These are phyloP conservation scores for Clavulina sp. DNA, from an alignment of 768 basidiomycete genomes.

Conservation along the genomic window DNA sequence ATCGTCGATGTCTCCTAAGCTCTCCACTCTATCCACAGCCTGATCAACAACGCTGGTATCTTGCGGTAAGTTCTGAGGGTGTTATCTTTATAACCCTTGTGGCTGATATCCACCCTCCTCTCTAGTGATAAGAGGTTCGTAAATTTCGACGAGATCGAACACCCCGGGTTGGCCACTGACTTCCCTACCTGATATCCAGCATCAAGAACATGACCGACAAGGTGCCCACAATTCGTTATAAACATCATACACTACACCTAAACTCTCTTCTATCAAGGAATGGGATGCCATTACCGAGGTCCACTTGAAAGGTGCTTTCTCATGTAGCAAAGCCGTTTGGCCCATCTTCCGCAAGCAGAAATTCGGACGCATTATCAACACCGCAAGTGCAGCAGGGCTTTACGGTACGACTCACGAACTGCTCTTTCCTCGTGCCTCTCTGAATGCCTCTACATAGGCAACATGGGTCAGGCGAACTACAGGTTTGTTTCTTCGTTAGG, in stretches of 20 bases:
- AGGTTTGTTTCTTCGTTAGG: neutral
- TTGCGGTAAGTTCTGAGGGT: slow-evolving; percentile 32
- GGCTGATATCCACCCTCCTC: neutral
- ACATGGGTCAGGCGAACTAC: slow-evolving; percentile 83
- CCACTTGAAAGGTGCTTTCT: slow-evolving; percentile 84
- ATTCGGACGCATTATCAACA: slow-evolving; percentile 88
- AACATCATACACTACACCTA: neutral
- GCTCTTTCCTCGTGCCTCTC: neutral
- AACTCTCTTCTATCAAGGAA: slow-evolving; percentile 27
- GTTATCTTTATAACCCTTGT: neutral
- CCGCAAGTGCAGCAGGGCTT: slow-evolving; percentile 84
- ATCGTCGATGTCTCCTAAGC: neutral
- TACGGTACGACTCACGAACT: slow-evolving; percentile 39
- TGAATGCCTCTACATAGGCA: slow-evolving; percentile 31
- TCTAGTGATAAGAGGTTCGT: slow-evolving; percentile 12
- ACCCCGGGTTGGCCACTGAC: neutral
- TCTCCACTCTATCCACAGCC: slow-evolving; percentile 15
- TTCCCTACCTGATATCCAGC: slow-evolving; percentile 28
- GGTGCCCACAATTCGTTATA: slow-evolving; percentile 8
- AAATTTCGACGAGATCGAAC: neutral
- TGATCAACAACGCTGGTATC: slow-evolving; percentile 95
- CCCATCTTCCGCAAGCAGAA: slow-evolving; percentile 87
- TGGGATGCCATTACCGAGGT: slow-evolving; percentile 81
- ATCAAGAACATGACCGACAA: slow-evolving; percentile 97
- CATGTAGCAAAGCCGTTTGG: slow-evolving; percentile 92